A percentile compares a stretch with the other conserved stretches of the same genome.
Conservation (phyloP, 768 basidiomycete genomes). For the Lentinula sp. region DNA sequence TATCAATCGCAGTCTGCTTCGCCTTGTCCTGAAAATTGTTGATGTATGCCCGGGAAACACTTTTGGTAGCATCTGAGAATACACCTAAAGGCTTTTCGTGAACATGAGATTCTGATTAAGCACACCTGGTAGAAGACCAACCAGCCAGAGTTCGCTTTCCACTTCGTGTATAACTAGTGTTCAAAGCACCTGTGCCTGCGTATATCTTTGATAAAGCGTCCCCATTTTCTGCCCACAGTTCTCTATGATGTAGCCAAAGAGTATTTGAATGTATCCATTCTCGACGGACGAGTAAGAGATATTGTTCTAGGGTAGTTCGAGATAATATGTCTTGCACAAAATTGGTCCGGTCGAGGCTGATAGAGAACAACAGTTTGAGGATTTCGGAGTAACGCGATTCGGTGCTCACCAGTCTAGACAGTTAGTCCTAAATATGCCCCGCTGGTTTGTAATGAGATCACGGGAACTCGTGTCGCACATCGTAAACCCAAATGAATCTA, state of each 20-base stretch:
- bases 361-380: neutral
- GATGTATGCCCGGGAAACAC: conserved; percentile 92
- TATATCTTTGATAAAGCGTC: conserved; percentile 92
- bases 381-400: neutral
- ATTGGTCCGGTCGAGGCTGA: conserved; percentile 92
- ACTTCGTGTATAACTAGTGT: conserved; percentile 92
- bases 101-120: conserved; percentile 1
- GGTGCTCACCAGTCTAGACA: conserved; percentile 84
- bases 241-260: conserved; percentile 85
- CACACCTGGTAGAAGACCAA: conserved; percentile 19
- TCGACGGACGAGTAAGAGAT: conserved; percentile 69
- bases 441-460: conserved; percentile 81
- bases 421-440: conserved; percentile 90
- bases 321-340: conserved; percentile 96
- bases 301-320: conserved; percentile 73
- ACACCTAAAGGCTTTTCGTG: conserved; percentile 46
- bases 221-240: conserved; percentile 96
- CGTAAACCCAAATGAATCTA: conserved; percentile 83
- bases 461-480: conserved; percentile 63
- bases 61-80: conserved; percentile 94
- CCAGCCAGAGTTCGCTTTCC: conserved; percentile 92
- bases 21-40: conserved; percentile 96
- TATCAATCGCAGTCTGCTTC: conserved; percentile 93
- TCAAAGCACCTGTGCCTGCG: conserved; percentile 88
- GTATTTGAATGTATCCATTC: conserved; percentile 66